Evolutionary conservation across 1,284 basidiomycete genomes (phyloP).

Genomic region (Moesziomyces aphidis): DNA sequence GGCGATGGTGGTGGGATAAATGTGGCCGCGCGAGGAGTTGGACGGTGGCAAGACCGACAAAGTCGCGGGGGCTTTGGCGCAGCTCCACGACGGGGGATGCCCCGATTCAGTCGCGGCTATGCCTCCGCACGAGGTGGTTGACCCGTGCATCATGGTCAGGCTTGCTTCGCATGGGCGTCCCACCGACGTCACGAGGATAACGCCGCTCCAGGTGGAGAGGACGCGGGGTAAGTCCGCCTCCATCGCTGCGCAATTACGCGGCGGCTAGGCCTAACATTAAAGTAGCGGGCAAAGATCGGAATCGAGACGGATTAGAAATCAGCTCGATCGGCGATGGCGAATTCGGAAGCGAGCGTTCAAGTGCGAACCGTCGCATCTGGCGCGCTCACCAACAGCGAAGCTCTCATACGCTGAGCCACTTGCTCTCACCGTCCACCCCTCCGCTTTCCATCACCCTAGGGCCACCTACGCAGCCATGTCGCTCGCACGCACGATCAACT

Average conservation of each 20-base stretch:
- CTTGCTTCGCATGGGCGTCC: neutral
- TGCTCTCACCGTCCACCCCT: neutral
- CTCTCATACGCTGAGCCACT: too few species aligned
- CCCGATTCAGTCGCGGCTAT: neutral
- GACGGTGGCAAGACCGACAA: too few species aligned
- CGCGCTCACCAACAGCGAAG: neutral
- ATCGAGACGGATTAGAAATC: neutral
- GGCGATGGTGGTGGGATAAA: too few species aligned
- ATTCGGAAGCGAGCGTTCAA: conserved; percentile 25
- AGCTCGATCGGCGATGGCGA: conserved; percentile 2
- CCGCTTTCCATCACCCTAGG: neutral
- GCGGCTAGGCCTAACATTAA: too few species aligned
- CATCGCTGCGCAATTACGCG: conserved; percentile 13
- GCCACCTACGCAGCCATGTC: conserved; percentile 47
- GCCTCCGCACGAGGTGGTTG: neutral
- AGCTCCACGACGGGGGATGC: too few species aligned
- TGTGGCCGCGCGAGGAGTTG: too few species aligned
- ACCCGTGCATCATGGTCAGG: neutral
- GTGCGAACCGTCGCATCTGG: conserved; percentile 20
- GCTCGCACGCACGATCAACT: conserved; percentile 60
- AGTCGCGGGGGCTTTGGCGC: too few species aligned
- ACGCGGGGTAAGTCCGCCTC: conserved; percentile 10
- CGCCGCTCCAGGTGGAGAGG: neutral
- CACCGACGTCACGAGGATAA: neutral
- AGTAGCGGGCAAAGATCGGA: neutral